Conservation (phyloP, 176 grass and related monocot species). For the Tillandsia fasciculata region DNA sequence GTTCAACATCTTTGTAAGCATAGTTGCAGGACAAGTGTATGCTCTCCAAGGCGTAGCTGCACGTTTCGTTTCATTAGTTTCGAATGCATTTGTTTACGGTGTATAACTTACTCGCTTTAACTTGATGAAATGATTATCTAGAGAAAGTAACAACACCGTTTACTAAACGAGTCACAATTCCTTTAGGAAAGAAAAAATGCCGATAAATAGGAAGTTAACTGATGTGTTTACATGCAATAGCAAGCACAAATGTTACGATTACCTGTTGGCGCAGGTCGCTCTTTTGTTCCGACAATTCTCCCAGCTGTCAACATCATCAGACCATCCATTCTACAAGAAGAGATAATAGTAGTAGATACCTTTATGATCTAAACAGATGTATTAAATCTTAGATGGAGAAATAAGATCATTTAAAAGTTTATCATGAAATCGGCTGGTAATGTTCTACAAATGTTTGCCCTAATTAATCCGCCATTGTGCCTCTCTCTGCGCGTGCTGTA, state of each 20-base stretch:
- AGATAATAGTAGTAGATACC: not conserved
- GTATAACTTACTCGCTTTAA: not conserved
- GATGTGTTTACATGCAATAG: too few relatives aligned
- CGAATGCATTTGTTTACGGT: not conserved
- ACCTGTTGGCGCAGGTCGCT: conserved; percentile 78
- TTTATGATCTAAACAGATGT: not conserved
- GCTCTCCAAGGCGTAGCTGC: conserved; percentile 82
- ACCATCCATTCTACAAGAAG: conserved; percentile 52
- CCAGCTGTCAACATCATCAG: conserved; percentile 54
- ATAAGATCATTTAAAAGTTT: too few relatives aligned
- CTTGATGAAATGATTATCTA: not conserved
- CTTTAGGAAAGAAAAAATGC: too few relatives aligned
- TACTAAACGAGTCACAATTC: too few relatives aligned
- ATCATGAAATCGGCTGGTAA: too few relatives aligned
- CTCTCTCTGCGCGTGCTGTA: too few relatives aligned
- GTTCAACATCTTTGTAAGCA: conserved; percentile 80
- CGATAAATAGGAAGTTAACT: too few relatives aligned
- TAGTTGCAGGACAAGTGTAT: conserved; percentile 67
- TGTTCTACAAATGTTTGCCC: too few relatives aligned
- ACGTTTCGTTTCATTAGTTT: not conserved
- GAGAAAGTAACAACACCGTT: too few relatives aligned
- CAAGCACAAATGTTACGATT: not conserved
- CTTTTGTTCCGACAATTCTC: conserved; percentile 50
- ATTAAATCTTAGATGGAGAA: not conserved
- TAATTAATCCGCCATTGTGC: too few relatives aligned